phyloP scores from a whole-genome alignment of 306 rosid species.

The Erythrophleum fordii region DNA sequence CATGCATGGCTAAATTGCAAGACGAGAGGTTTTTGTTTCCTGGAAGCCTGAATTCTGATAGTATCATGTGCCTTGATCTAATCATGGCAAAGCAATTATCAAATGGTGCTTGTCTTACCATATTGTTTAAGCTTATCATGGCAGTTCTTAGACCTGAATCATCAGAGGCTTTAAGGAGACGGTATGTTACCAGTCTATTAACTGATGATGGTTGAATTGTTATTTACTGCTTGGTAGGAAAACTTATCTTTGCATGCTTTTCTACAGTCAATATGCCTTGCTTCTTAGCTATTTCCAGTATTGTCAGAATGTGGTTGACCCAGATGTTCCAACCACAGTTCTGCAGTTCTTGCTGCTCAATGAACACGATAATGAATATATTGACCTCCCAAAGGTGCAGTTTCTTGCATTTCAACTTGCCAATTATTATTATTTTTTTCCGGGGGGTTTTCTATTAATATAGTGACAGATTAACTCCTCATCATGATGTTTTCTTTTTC shows the following conservation, averaged over 20 bases:
- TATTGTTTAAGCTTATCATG: constrained; percentile 83
- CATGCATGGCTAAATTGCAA: constrained; percentile 96
- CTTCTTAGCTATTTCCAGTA: constrained; percentile 97
- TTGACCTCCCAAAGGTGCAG: constrained; percentile 86
- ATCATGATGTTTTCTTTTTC: constrained; percentile 19
- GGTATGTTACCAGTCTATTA: constrained; percentile 55
- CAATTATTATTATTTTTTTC: background rate
- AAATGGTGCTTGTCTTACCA: constrained; percentile 91
- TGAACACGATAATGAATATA: constrained; percentile 84
- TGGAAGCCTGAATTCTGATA: constrained; percentile 77
- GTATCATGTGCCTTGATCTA: constrained; percentile 80
- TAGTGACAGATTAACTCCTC: constrained; percentile 2
- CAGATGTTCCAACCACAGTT: constrained; percentile 88
- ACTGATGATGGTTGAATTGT: constrained; percentile 20
- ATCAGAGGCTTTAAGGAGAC: constrained; percentile 93
- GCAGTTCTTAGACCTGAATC: constrained; percentile 88
- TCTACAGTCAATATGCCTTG: constrained; percentile 89
- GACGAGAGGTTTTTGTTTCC: constrained; percentile 91
- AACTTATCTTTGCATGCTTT: constrained; percentile 52
- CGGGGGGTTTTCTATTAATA: background rate
- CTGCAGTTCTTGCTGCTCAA: constrained; percentile 77
- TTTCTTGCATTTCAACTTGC: constrained; percentile 11
- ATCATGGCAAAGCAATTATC: constrained; percentile 83
- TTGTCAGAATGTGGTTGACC: constrained; percentile 87
- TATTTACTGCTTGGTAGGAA: constrained; percentile 35